These are phyloP conservation scores for Erodium moschatum DNA, from an alignment of 441 rosid genomes.

Conservation along the genomic window DNA sequence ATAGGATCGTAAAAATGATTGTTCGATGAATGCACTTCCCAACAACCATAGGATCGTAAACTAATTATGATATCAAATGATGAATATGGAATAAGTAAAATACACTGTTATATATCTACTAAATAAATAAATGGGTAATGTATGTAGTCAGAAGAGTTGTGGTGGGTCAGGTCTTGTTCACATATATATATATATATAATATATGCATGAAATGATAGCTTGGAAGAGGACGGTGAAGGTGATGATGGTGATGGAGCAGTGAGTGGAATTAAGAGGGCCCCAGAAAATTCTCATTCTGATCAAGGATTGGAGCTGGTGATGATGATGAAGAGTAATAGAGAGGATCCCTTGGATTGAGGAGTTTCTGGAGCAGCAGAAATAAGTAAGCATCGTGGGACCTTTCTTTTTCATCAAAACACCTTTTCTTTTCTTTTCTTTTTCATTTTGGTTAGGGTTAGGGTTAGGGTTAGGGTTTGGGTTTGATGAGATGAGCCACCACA, in stretches of 20 bases:
- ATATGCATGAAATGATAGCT: slow-evolving; percentile 44
- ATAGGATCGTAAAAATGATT: slow-evolving; percentile 25
- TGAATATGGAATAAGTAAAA: too few species aligned
- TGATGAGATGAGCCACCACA: too few species aligned
- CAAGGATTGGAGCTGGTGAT: background rate
- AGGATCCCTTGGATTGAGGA: slow-evolving; percentile 73
- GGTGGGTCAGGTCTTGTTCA: too few species aligned
- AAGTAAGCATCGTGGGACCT: slow-evolving; percentile 43
- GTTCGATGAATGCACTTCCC: slow-evolving; percentile 35
- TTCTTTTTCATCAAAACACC: background rate
- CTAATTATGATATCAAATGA: too few species aligned
- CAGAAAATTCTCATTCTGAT: slow-evolving; percentile 11
- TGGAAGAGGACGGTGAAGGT: background rate
- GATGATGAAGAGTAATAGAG: slow-evolving; percentile 9
- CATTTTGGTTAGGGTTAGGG: slow-evolving; percentile 29
- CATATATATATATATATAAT: too few species aligned
- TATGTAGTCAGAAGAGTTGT: too few species aligned
- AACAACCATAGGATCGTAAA: slow-evolving; percentile 11
- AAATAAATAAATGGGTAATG: too few species aligned
- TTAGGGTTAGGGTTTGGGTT: slow-evolving; percentile 29
- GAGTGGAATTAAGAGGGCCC: slow-evolving; percentile 38
- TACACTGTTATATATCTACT: too few species aligned
- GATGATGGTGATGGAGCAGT: slow-evolving; percentile 33
- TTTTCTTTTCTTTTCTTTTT: slow-evolving; percentile 3
- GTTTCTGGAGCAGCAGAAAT: slow-evolving; percentile 25